Conservation (phyloP, 2,329 filamentous ascomycete species). For the Penicillium hordei region DNA sequence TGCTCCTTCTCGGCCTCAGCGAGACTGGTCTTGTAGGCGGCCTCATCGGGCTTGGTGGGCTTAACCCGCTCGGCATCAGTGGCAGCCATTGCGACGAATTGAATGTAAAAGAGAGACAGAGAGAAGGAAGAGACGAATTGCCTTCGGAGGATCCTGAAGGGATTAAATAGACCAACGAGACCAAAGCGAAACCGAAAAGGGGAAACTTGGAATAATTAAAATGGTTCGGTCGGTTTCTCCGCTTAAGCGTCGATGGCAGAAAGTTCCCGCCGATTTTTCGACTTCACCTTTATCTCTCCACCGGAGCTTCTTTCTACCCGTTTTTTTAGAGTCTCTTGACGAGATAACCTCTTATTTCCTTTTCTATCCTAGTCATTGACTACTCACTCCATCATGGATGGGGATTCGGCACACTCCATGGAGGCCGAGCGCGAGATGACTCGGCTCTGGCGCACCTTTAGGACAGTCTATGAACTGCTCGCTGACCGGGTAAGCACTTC, state of each 20-base stretch:
- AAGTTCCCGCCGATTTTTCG: slow-evolving; percentile 30
- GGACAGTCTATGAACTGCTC: slow-evolving; percentile 94
- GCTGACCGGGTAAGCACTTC: slow-evolving; percentile 70
- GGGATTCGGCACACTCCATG: slow-evolving; percentile 38
- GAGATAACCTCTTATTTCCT: background rate
- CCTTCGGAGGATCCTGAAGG: slow-evolving; percentile 1
- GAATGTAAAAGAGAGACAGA: slow-evolving; percentile 13
- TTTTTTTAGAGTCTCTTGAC: slow-evolving; percentile 1
- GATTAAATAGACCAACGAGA: slow-evolving; percentile 15
- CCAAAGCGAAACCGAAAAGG: slow-evolving; percentile 23
- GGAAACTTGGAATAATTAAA: slow-evolving; percentile 24
- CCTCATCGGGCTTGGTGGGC: slow-evolving; percentile 86
- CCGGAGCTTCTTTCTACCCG: slow-evolving; percentile 9
- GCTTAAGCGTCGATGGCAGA: slow-evolving; percentile 28
- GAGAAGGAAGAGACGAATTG: slow-evolving; percentile 12
- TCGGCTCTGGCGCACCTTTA: slow-evolving; percentile 89
- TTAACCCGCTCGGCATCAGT: slow-evolving; percentile 51
- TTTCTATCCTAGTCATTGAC: background rate
- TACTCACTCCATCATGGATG: slow-evolving; percentile 37
- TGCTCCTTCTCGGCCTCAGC: slow-evolving; percentile 85
- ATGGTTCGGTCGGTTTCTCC: slow-evolving; percentile 30
- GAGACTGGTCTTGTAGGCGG: slow-evolving; percentile 74
- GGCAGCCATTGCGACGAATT: slow-evolving; percentile 37
- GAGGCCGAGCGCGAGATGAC: slow-evolving; percentile 49
- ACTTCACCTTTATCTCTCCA: slow-evolving; percentile 19